Evolutionary conservation across 2,329 filamentous ascomycete genomes (phyloP), one percentile per base, ranked within the genome.

Genomic region (Aureobasidium subglaciale): DNA sequence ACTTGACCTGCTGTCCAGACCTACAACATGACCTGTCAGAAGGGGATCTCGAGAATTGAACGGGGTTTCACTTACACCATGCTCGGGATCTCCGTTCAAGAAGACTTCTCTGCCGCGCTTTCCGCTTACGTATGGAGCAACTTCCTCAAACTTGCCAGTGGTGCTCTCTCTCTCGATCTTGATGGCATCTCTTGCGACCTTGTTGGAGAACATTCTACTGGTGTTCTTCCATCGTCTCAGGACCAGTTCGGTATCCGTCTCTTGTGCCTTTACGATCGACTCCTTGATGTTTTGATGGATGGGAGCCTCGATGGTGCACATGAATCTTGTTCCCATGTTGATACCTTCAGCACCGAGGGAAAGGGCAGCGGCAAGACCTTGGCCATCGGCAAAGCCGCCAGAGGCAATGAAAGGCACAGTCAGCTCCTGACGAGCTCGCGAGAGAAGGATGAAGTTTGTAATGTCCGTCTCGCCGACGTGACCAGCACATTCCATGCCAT

Each of bases 281-380:
- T 95, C 80, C 80, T 99, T 99, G 76, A 99, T 90, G 63, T 95
- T 95, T 46, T 83, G 70, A 74, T 99, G 93, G 61, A 99, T 88
- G 1, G 93, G 93, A 15, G 91, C 85, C 73, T 97, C 93, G 41
- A 92, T 78, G 0, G 93, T 97, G 75, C 87, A 92, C 88, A 99
- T 95, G 77, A 97, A 99, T 38, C 93, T 80, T 9, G 93, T 99
- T 57, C 93, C 93, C 93, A 99, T 99, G 75, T 99, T 99, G 74
- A 97, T 85, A 60, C 93, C 93, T 70, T 89, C 88, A 0, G 93
- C 93, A 32, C 93, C 93, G 11, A 99, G 80, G 37, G 86, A 86
- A 63, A 99, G 77, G 7, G 93, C 93, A 2, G 92, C 93, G 1
- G 93, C 93, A 18, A 99, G 80, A 4, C 93, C 93, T 65, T 95